Conservation (phyloP, 257 asterid genomes). For the Solanum sparsipilum region DNA sequence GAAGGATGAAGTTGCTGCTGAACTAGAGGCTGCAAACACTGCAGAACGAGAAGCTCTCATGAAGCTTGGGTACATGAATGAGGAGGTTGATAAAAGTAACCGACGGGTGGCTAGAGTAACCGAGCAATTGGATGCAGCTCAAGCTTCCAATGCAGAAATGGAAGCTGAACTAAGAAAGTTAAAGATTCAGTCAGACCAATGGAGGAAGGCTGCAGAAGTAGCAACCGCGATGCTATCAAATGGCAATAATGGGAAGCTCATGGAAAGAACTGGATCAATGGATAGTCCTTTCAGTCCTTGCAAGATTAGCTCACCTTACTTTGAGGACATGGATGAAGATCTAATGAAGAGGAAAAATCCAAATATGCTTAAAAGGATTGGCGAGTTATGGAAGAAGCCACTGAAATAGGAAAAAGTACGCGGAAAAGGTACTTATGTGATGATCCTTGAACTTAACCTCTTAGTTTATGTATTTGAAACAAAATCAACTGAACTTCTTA, state of each 20-base stretch:
- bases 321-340: constrained; percentile 64
- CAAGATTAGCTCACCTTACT: constrained; percentile 45
- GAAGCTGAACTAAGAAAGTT: constrained; percentile 69
- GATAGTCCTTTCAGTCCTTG: constrained; percentile 47
- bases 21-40: constrained; percentile 33
- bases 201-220: constrained; percentile 98
- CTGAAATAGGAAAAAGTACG: constrained; percentile 30
- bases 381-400: constrained; percentile 84
- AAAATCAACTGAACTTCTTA: neutral
- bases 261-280: constrained; percentile 77
- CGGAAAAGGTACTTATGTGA: neutral
- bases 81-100: constrained; percentile 61
- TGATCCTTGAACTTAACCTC: neutral
- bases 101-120: constrained; percentile 29
- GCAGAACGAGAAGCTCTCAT: constrained; percentile 57
- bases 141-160: constrained; percentile 61
- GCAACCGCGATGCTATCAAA: constrained; percentile 81
- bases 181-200: constrained; percentile 87
- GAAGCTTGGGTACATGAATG: constrained; percentile 41
- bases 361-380: constrained; percentile 65
- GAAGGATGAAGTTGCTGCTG: constrained; percentile 18
- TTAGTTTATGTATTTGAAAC: neutral
- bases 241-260: constrained; percentile 53
- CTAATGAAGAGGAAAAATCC: constrained; percentile 68
- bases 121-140: constrained; percentile 68